Conservation (phyloP, 2,329 filamentous ascomycete genomes). For the Arthrobotrys iridis region DNA sequence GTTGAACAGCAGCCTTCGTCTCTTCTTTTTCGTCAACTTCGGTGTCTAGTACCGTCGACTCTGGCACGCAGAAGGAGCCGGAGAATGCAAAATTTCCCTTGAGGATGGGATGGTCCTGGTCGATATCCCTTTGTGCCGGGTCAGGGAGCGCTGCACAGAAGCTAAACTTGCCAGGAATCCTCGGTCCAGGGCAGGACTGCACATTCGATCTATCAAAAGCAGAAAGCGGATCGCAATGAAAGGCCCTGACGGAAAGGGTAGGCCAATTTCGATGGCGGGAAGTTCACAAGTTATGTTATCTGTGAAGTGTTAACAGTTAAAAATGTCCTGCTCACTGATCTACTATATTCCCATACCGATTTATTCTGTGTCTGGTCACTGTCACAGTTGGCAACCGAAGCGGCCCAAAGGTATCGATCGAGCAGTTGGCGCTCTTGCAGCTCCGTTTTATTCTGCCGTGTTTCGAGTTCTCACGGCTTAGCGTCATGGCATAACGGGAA, state of each 20-base stretch:
- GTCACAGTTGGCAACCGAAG: neutral
- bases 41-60: neutral
- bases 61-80: neutral
- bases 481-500: conserved; percentile 11
- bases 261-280: conserved; percentile 6
- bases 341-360: conserved; percentile 3
- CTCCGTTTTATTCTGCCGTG: conserved; percentile 33
- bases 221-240: conserved; percentile 16
- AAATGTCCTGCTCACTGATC: conserved; percentile 7
- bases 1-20: too few relatives aligned
- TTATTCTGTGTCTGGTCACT: conserved; percentile 1
- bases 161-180: conserved; percentile 25
- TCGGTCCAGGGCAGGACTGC: conserved; percentile 23
- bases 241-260: neutral
- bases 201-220: conserved; percentile 1
- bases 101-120: conserved; percentile 2
- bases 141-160: conserved; percentile 21
- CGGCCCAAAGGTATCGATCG: conserved; percentile 9
- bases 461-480: conserved; percentile 15
- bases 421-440: conserved; percentile 17
- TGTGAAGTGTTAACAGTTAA: neutral
- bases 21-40: too few relatives aligned
- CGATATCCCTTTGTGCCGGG: conserved; percentile 12
- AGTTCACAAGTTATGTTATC: conserved; percentile 5
- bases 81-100: conserved; percentile 11